phyloP scores from a whole-genome alignment of 2,329 filamentous ascomycete species.

The Gaeumannomyces sp. region DNA sequence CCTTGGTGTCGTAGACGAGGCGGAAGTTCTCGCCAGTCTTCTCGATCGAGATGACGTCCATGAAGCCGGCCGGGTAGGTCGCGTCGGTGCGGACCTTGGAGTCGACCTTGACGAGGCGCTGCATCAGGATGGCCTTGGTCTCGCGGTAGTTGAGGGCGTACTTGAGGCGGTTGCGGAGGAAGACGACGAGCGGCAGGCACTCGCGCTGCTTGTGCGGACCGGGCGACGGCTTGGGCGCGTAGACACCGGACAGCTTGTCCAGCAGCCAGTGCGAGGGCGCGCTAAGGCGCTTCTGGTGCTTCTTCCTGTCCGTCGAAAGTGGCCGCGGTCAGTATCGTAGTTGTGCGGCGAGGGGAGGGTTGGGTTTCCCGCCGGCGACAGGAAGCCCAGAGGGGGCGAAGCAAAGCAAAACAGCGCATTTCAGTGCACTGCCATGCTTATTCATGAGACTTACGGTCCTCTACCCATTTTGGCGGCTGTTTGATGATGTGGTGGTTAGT shows the following conservation, averaged over 20 bases:
- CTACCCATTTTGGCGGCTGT: constrained; percentile 38
- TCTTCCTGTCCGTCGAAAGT: constrained; percentile 59
- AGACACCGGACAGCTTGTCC: constrained; percentile 96
- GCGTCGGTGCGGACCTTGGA: constrained; percentile 98
- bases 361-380: background rate
- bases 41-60: constrained; percentile 99
- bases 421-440: background rate
- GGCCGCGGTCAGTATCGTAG: constrained; percentile 25
- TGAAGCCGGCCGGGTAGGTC: constrained; percentile 97
- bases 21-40: constrained; percentile 99
- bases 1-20: constrained; percentile 99
- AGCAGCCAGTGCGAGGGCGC: constrained; percentile 99
- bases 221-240: constrained; percentile 62
- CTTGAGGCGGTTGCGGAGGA: constrained; percentile 95
- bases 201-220: constrained; percentile 99
- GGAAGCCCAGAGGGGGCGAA: background rate
- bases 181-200: constrained; percentile 97
- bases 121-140: constrained; percentile 97
- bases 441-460: constrained; percentile 45
- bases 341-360: background rate
- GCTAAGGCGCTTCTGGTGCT: constrained; percentile 99
- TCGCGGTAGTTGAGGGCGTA: constrained; percentile 99
- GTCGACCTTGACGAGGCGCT: constrained; percentile 99
- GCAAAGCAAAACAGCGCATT: background rate
- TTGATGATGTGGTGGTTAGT: constrained; percentile 23